Base-by-base conservation (phyloP, 768 basidiomycete genomes). In the Agaricus bisporus region DNA sequence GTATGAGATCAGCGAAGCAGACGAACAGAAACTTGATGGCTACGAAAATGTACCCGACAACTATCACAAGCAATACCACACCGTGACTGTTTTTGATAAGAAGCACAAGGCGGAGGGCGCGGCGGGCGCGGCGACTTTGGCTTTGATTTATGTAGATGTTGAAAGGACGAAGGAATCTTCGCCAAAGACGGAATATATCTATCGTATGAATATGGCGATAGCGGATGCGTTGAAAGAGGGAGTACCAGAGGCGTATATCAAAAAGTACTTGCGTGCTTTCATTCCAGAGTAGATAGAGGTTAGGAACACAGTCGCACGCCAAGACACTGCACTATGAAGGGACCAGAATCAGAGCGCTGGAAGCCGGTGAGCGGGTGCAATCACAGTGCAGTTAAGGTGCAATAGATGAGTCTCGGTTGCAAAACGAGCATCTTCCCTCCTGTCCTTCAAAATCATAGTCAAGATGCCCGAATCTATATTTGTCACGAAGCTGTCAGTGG, bases 201-300 rank as follows among this genome's bases (percentile, higher is more conserved):
- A 60, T 52, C 66, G 76, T 11, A 75, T 80, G 65, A 77, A 78
- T 55, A 67, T 62, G 61, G 76, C 67, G 4, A 74, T 78, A 25
- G 64, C 58, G 20, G 75, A 80, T 60, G 76, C 69, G 0, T 42
- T 72, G 53, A 57, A 61, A 46, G 63, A 68, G 35, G 75, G 75
- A 1, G 63, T 78, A 22, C 70, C 76, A 1, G 41, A 60, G 50
- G 68, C 66, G 4, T 78, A 78, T 54, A 66, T 80, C 49, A 67
- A 74, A 9, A 72, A 71, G 57, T 73, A 74, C 56, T 61, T 78
- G 8, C 70, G 75, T 10, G 68, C 65, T 9, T 76, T 67, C 50
- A 74, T 80, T 48, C 74, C 74, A 15, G 38, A 41, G 26, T n/a
- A 10, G 50, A 43, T 18, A 35, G 9, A 8, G 1, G 32, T 12